Evolutionary conservation across 768 basidiomycete genomes (phyloP).

Genomic region (Trametes sanguinea): DNA sequence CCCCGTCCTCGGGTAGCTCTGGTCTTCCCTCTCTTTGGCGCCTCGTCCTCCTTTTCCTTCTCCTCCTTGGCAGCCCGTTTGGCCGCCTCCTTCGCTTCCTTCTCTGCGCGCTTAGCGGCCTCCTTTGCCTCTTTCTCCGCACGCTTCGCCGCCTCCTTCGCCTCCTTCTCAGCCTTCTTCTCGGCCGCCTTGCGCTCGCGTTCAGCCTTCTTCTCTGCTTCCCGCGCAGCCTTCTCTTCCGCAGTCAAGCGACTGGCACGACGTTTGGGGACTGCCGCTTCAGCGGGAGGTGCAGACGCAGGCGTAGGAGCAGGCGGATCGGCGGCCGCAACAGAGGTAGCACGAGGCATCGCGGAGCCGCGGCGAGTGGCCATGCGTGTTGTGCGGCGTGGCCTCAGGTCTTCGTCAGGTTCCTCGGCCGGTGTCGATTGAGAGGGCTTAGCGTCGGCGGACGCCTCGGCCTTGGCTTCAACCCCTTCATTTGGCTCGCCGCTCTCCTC

Average conservation of each 20-base stretch:
- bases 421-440: background rate
- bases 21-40: conserved; percentile 2
- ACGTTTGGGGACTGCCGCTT: conserved; percentile 20
- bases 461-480: background rate
- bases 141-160: conserved; percentile 15
- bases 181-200: conserved; percentile 22
- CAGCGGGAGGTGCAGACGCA: conserved; percentile 8
- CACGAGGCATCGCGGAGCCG: conserved; percentile 1
- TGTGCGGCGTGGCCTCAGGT: conserved; percentile 7
- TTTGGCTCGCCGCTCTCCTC: background rate
- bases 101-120: conserved; percentile 13
- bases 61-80: conserved; percentile 9
- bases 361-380: conserved; percentile 13
- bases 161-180: conserved; percentile 20
- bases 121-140: conserved; percentile 26
- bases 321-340: background rate
- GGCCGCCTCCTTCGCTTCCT: conserved; percentile 16
- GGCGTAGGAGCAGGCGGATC: conserved; percentile 6
- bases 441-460: too few species aligned
- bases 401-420: background rate
- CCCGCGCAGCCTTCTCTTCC: conserved; percentile 31
- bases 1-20: background rate
- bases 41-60: conserved; percentile 9
- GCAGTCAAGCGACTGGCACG: conserved; percentile 24
- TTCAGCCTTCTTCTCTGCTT: conserved; percentile 22